These are phyloP conservation scores for Saccharomyces cerevisiae DNA, from an alignment of 805 yeast species.

Conservation along the genomic window DNA sequence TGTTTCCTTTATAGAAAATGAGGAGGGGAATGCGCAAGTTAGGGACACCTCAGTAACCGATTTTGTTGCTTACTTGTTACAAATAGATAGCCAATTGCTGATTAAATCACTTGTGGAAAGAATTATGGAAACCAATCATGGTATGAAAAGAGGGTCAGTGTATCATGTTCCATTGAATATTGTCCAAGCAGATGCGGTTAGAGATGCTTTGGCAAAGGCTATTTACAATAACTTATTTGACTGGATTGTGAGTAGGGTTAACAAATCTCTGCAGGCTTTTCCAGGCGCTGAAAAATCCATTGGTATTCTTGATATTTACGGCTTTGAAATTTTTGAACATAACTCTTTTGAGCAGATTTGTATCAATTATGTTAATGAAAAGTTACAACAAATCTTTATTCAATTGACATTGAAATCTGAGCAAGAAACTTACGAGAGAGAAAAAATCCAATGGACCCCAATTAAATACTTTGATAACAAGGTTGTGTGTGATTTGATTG, in stretches of 20 bases:
- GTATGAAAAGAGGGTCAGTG: slow-evolving; percentile 78
- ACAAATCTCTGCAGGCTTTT: slow-evolving; percentile 53
- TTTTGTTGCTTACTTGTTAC: slow-evolving; percentile 80
- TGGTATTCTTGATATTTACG: slow-evolving; percentile 90
- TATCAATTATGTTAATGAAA: slow-evolving; percentile 89
- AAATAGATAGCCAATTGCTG: slow-evolving; percentile 60
- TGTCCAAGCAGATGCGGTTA: slow-evolving; percentile 85
- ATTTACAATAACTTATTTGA: slow-evolving; percentile 83
- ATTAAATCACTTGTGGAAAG: slow-evolving; percentile 63
- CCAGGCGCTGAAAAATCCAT: slow-evolving; percentile 53
- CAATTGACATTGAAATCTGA: slow-evolving; percentile 90
- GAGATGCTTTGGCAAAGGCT: slow-evolving; percentile 90
- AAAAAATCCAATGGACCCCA: slow-evolving; percentile 92
- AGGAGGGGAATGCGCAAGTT: slow-evolving; percentile 69
- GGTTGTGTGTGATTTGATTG: slow-evolving; percentile 90
- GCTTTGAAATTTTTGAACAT: slow-evolving; percentile 87
- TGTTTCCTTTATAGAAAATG: slow-evolving; percentile 72
- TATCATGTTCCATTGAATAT: slow-evolving; percentile 86
- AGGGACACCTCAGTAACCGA: slow-evolving; percentile 79
- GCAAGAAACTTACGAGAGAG: slow-evolving; percentile 91
- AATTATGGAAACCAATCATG: slow-evolving; percentile 80
- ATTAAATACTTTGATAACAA: slow-evolving; percentile 90
- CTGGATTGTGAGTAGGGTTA: slow-evolving; percentile 89
- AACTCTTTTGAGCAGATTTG: slow-evolving; percentile 91
- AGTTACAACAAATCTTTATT: slow-evolving; percentile 88